Evolutionary conservation across 768 basidiomycete genomes (phyloP).

Genomic region (Mycena venus): DNA sequence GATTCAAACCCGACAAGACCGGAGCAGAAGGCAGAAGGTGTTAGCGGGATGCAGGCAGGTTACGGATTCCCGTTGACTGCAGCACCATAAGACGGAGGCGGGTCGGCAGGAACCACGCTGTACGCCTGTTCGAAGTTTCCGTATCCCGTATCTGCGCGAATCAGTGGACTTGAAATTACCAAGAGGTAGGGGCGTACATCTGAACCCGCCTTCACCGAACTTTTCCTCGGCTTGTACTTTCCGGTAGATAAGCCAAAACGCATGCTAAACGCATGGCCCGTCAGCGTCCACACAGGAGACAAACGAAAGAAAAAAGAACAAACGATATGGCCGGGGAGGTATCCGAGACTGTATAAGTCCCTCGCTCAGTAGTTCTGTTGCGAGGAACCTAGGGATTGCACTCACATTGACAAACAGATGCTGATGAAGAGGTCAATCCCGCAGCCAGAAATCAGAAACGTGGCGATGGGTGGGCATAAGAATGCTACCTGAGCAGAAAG

Average conservation of each 20-base stretch:
- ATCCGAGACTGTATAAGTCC: conserved; percentile 60
- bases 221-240: conserved; percentile 71
- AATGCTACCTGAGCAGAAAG: conserved; percentile 61
- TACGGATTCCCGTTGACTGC: conserved; percentile 20
- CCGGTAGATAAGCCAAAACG: conserved; percentile 75
- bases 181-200: conserved; percentile 53
- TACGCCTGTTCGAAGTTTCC: conserved; percentile 27
- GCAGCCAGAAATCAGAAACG: conserved; percentile 69
- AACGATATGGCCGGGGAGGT: conserved; percentile 66
- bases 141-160: conserved; percentile 21
- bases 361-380: background rate
- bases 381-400: background rate
- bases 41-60: background rate
- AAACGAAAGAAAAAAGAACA: background rate
- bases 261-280: conserved; percentile 53
- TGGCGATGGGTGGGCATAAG: conserved; percentile 70
- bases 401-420: conserved; percentile 66
- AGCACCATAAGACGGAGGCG: conserved; percentile 31
- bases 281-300: background rate
- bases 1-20: background rate
- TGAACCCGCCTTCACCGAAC: conserved; percentile 68
- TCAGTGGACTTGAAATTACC: background rate
- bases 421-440: conserved; percentile 73
- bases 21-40: too few species aligned
- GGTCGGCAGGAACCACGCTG: background rate